A percentile compares a stretch with the other conserved stretches of the same genome.
phyloP scores from a whole-genome alignment of 306 rosid genomes.

The Alnus glutinosa region DNA sequence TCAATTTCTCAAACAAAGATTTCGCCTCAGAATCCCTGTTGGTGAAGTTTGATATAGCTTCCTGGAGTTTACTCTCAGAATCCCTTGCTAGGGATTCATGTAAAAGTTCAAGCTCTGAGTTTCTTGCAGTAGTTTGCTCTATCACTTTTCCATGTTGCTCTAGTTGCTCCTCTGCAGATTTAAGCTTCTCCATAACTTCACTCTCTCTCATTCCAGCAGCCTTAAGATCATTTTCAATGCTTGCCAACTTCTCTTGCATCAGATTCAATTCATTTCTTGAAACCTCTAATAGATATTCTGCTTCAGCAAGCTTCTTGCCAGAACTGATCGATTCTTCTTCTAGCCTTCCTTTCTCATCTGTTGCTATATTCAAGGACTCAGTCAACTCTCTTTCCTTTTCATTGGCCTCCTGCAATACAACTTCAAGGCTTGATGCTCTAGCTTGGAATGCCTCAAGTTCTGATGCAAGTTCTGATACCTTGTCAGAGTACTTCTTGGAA shows the following conservation, averaged over 20 bases:
- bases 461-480: conserved; percentile 53
- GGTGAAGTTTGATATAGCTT: conserved; percentile 53
- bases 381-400: conserved; percentile 62
- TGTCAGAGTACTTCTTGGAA: conserved; percentile 48
- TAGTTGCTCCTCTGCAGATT: conserved; percentile 64
- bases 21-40: conserved; percentile 69
- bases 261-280: conserved; percentile 71
- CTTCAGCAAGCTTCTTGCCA: conserved; percentile 65
- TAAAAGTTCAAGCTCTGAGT: conserved; percentile 62
- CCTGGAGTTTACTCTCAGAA: conserved; percentile 71
- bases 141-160: conserved; percentile 51
- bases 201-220: conserved; percentile 59
- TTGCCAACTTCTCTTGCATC: conserved; percentile 67
- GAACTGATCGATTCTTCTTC: conserved; percentile 58
- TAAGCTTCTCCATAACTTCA: conserved; percentile 60
- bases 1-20: conserved; percentile 67
- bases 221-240: conserved; percentile 60
- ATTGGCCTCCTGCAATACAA: conserved; percentile 48
- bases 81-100: conserved; percentile 70
- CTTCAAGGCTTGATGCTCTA: conserved; percentile 60
- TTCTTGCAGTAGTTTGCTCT: conserved; percentile 50
- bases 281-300: conserved; percentile 67
- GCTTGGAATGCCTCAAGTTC: conserved; percentile 79
- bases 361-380: conserved; percentile 50
- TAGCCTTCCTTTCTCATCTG: conserved; percentile 64